These are phyloP conservation scores for Macrophomina phaseolina DNA, from an alignment of 2,329 filamentous ascomycete species.

Conservation along the genomic window DNA sequence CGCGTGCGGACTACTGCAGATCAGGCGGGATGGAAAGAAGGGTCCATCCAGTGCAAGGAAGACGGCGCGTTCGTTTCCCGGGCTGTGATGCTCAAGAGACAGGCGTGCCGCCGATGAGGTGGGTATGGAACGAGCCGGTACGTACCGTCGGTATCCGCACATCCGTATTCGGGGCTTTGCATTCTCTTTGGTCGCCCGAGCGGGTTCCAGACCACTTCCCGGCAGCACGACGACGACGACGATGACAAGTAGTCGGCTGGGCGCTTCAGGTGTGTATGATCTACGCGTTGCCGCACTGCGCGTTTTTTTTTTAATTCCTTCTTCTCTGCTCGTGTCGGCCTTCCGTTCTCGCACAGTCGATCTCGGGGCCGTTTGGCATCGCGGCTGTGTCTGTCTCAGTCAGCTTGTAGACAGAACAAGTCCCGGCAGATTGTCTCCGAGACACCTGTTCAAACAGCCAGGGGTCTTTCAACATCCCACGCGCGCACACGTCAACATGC, in stretches of 20 bases:
- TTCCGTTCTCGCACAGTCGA: no score
- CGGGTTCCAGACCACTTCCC: not conserved
- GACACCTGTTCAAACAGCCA: not conserved
- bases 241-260: not conserved
- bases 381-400: no score
- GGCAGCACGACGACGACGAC: not conserved
- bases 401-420: not conserved
- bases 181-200: not conserved
- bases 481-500: not conserved
- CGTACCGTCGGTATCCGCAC: not conserved
- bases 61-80: not conserved
- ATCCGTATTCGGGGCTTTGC: not conserved
- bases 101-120: not conserved
- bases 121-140: not conserved
- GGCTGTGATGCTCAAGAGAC: no score
- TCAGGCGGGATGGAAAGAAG: not conserved
- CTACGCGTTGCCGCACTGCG: no score
- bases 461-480: not conserved
- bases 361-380: no score
- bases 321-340: no score
- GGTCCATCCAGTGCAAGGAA: not conserved
- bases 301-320: no score
- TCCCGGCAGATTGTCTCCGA: not conserved
- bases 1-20: not conserved
- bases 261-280: no score